Percentiles rank a stretch among this genome's conserved stretches.
These are phyloP conservation scores for Phtheirospermum japonicum DNA, from an alignment of 257 asterid genomes.

Conservation along the genomic window DNA sequence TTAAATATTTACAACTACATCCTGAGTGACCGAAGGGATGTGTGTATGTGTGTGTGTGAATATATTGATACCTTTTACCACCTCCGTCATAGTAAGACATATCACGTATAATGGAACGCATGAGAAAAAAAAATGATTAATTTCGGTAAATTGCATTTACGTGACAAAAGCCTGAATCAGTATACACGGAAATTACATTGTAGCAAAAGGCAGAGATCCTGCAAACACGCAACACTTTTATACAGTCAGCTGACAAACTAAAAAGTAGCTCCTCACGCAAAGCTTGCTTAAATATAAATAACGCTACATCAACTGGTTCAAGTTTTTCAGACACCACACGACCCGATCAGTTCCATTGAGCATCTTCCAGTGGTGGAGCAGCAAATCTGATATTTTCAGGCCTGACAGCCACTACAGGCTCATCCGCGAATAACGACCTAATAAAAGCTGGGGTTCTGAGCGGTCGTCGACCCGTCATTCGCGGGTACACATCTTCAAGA, in stretches of 20 bases:
- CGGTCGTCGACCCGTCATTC: slow-evolving; percentile 90
- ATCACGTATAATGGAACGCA: not conserved
- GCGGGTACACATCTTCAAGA: slow-evolving; percentile 85
- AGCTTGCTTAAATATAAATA: slow-evolving; percentile 15
- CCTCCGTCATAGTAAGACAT: not conserved
- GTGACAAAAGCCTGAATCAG: slow-evolving; percentile 19
- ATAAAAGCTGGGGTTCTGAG: slow-evolving; percentile 76
- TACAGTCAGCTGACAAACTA: slow-evolving; percentile 22
- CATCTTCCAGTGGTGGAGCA: slow-evolving; percentile 71
- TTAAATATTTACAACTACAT: too few species aligned
- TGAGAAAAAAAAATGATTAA: not conserved
- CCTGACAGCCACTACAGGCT: slow-evolving; percentile 80
- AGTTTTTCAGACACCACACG: not conserved
- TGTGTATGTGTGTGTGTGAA: too few species aligned
- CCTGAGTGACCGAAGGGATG: too few species aligned
- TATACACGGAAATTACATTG: slow-evolving; percentile 20
- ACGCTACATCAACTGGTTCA: slow-evolving; percentile 2
- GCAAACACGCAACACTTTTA: slow-evolving; percentile 18
- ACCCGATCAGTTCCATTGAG: slow-evolving; percentile 36
- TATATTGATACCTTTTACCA: too few species aligned
- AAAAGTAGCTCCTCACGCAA: slow-evolving; percentile 18
- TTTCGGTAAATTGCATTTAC: not conserved
- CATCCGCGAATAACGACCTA: slow-evolving; percentile 77
- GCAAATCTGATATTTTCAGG: slow-evolving; percentile 85
- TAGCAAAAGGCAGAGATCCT: slow-evolving; percentile 24